phyloP scores from a whole-genome alignment of 768 basidiomycete species.

The Agrocybe praecox region DNA sequence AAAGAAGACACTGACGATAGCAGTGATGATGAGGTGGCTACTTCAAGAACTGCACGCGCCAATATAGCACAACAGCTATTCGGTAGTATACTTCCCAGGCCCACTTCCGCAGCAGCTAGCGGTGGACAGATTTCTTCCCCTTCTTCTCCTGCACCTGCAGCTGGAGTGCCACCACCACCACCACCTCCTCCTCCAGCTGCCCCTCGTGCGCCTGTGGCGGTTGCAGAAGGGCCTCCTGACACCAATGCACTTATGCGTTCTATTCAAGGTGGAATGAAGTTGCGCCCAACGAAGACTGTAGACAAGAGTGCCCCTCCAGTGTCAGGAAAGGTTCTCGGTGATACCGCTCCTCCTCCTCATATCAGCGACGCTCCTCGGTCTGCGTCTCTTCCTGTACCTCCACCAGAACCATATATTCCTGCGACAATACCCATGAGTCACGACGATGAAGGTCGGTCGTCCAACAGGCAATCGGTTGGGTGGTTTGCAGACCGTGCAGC shows the following conservation, averaged over 20 bases:
- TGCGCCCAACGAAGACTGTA: constrained; percentile 78
- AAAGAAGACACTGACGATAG: constrained; percentile 70
- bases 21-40: constrained; percentile 79
- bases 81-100: constrained; percentile 67
- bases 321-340: constrained; percentile 81
- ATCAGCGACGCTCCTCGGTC: constrained; percentile 52
- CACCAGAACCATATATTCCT: constrained; percentile 17
- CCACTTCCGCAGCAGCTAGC: constrained; percentile 50
- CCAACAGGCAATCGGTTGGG: constrained; percentile 79
- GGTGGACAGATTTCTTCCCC: constrained; percentile 29
- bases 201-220: constrained; percentile 31
- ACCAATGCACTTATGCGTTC: constrained; percentile 71
- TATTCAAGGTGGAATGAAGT: constrained; percentile 74
- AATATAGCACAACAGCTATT: constrained; percentile 83
- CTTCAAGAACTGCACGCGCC: constrained; percentile 61
- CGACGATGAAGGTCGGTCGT: constrained; percentile 28
- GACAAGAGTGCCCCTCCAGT: constrained; percentile 76
- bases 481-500: constrained; percentile 91
- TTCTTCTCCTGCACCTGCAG: constrained; percentile 36
- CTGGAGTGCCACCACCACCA: constrained; percentile 30
- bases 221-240: constrained; percentile 44
- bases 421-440: constrained; percentile 30
- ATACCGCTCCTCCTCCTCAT: constrained; percentile 68
- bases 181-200: constrained; percentile 40
- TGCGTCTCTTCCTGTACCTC: constrained; percentile 30